Conservation (phyloP, 257 asterid species). For the Verbascum thapsus region DNA sequence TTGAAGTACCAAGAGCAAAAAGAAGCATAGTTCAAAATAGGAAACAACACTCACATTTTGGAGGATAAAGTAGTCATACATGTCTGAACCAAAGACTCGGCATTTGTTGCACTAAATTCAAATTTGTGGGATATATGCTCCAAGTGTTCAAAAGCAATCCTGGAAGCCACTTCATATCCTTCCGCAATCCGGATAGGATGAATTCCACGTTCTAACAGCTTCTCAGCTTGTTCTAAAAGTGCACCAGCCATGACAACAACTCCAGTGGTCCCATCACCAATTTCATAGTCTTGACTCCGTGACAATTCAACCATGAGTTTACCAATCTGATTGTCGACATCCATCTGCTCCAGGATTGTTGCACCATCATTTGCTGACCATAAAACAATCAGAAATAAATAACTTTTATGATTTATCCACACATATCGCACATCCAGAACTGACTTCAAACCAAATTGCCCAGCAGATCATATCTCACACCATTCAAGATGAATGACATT, state of each 20-base stretch:
- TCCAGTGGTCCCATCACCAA: conserved; percentile 98
- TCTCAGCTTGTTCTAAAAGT: conserved; percentile 92
- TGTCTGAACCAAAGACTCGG: conserved; percentile 77
- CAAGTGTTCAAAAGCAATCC: conserved; percentile 87
- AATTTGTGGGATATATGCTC: conserved; percentile 69
- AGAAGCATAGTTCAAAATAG: not conserved
- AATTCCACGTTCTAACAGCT: conserved; percentile 88
- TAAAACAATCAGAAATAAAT: conserved; percentile 16
- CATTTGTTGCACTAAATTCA: conserved; percentile 52
- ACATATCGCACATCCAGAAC: not conserved
- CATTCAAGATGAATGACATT: not conserved
- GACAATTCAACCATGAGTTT: conserved; percentile 98
- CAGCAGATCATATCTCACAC: conserved; percentile 20
- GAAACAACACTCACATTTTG: conserved; percentile 75
- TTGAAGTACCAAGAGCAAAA: too few relatives aligned
- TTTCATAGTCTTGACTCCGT: conserved; percentile 92
- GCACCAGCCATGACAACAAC: conserved; percentile 98
- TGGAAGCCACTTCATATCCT: conserved; percentile 94
- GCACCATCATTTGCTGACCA: conserved; percentile 95
- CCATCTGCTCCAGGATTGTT: conserved; percentile 96
- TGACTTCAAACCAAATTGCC: not conserved
- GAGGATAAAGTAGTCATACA: conserved; percentile 97
- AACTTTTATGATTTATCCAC: not conserved
- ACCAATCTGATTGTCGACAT: conserved; percentile 93
- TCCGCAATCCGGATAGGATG: conserved; percentile 96